Conservation (phyloP, 2,329 filamentous ascomycete species). For the Escovopsis sp. region DNA sequence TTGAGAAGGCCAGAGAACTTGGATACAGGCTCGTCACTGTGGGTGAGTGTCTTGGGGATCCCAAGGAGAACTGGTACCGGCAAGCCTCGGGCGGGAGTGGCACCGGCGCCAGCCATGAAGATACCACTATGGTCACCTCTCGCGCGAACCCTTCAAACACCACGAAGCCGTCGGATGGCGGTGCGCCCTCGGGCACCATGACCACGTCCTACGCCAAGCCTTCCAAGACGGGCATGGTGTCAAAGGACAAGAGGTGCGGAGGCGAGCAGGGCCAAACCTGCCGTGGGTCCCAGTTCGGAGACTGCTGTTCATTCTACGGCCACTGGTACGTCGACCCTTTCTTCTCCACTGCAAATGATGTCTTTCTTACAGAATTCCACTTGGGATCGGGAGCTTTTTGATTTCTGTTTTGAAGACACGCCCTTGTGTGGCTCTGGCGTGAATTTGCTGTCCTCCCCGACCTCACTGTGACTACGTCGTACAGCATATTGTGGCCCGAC, state of each 20-base stretch:
- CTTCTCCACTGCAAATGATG: too few relatives aligned
- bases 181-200: not conserved
- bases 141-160: constrained; percentile 1
- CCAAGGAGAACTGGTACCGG: constrained; percentile 38
- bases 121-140: not conserved
- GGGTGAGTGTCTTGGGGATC: constrained; percentile 41
- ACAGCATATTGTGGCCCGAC: too few relatives aligned
- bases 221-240: constrained; percentile 12
- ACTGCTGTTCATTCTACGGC: constrained; percentile 27
- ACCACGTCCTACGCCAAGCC: constrained; percentile 8
- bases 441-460: too few relatives aligned
- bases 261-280: constrained; percentile 21
- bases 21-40: constrained; percentile 37
- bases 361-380: too few relatives aligned
- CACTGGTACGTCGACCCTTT: constrained; percentile 19
- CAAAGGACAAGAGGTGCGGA: constrained; percentile 23
- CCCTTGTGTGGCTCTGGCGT: too few relatives aligned
- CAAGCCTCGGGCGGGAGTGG: constrained; percentile 8
- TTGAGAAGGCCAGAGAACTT: constrained; percentile 22
- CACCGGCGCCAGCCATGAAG: constrained; percentile 3
- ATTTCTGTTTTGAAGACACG: too few relatives aligned
- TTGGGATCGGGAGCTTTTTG: too few relatives aligned
- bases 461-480: too few relatives aligned
- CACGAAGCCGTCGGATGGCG: constrained; percentile 2
- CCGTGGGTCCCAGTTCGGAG: constrained; percentile 19